phyloP scores from a whole-genome alignment of 192 early-diverging fungal genomes.

The Podila horticola region DNA sequence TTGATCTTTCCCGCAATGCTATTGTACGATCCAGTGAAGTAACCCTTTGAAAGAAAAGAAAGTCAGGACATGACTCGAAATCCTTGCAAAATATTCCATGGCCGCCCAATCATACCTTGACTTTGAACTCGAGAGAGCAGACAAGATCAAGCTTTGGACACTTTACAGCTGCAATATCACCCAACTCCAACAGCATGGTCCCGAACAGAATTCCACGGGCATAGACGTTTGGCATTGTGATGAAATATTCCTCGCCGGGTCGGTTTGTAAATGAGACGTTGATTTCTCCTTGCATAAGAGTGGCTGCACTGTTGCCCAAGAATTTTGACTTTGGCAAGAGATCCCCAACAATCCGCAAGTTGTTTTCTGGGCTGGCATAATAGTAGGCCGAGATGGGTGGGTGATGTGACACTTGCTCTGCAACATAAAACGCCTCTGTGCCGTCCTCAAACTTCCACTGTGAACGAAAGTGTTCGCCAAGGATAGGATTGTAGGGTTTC shows the following conservation, averaged over 20 bases:
- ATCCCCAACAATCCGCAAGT: conserved; percentile 82
- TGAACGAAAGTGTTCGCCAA: conserved; percentile 93
- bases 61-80: not conserved
- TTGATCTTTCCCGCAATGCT: conserved; percentile 85
- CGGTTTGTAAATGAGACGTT: conserved; percentile 69
- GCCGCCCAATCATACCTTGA: conserved; percentile 67
- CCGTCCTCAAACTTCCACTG: conserved; percentile 76
- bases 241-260: conserved; percentile 80
- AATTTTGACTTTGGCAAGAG: conserved; percentile 89
- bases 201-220: conserved; percentile 94
- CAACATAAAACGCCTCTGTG: conserved; percentile 80
- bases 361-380: conserved; percentile 85
- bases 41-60: conserved; percentile 62
- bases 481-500: conserved; percentile 95
- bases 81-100: no score
- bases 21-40: conserved; percentile 81
- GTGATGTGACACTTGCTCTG: conserved; percentile 96
- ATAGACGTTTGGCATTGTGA: conserved; percentile 93
- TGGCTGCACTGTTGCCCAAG: conserved; percentile 91
- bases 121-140: conserved; percentile 90
- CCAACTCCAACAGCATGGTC: conserved; percentile 93
- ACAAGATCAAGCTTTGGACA: conserved; percentile 81
- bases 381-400: conserved; percentile 90
- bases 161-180: conserved; percentile 77
- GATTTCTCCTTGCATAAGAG: conserved; percentile 82